Base-by-base conservation (phyloP, 768 basidiomycete species). In the Paxillus rubicundulus region DNA sequence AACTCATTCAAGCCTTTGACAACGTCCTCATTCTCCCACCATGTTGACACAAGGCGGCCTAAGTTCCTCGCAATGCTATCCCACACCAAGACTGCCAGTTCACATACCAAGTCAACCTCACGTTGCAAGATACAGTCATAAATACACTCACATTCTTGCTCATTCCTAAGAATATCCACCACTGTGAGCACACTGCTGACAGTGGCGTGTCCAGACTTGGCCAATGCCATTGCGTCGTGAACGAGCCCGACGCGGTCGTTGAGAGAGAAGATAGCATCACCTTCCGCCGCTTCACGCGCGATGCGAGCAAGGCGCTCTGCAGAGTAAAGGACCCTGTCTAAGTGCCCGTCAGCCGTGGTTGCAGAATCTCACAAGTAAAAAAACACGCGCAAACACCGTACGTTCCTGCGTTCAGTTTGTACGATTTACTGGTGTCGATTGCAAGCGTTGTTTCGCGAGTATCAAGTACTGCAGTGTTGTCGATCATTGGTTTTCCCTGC, bases 191-290 rank as follows among this genome's bases (percentile, higher is more conserved):
- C 82, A 55, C 84, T 85, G 61, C 90, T 92, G 32, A 92, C 77
- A 53, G 84, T 78, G 44, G 84, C 75, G 61, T 89, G 81, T 3
- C 94, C 94, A 17, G 92, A 88, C 63, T 85, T 83, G 45, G 91
- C 81, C 28, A 98, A 79, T 1, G 86, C 86, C 62, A 88, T 77
- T 1, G 86, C 78, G 61, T 98, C 97, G 45, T 87, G 81, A 18
- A 96, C 82, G 24, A 99, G 76, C 16, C 95, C 95, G 60, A 98
- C 86, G 20, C 92, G 82, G 65, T 99, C 96, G 51, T 90, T 85
- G 54, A 92, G 72, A 1, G 86, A 78, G 73, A 96, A 92, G 8
- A 79, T 69, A 4, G 82, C 80, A 50, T 82, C 70, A 12, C 72
- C 62, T 62, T 81, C 84, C n/a, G 84, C 80, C 1, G 91, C 92